Evolutionary conservation across 441 rosid genomes (phyloP), one percentile per base, ranked within the genome.

Genomic region (Pelargonium cotyledonis): DNA sequence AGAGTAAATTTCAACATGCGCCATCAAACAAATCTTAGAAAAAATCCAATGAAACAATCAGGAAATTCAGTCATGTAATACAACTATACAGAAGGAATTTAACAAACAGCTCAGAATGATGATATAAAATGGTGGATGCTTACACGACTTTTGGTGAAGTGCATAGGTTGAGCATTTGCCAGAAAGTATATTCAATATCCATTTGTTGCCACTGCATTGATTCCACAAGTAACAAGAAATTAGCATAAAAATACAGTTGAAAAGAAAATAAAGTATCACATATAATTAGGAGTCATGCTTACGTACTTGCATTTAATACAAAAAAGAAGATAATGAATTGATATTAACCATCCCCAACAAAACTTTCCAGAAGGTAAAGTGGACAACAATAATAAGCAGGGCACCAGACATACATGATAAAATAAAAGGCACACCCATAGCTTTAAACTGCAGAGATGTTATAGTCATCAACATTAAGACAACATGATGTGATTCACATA

Each of bases 91-190:
- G 63, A 3, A 58, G 63, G 63, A 21, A 58, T 57, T 8, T 19
- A 18, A 57, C 21, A 58, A 18, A 18, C 31, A 21, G 31, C 19
- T 29, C 12, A 63, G 31, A 3, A 23, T 16, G 41, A 29, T 23
- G 46, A 63, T 44, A 29, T 5, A 47, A 66, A 35, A 19, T 38
- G 31, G 31, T 4, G 44, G 44, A 79, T 57, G 78, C 99, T 86
- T 80, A 92, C 98, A 95, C 98, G 58, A 90, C 96, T 88, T 92
- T 95, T 2, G 99, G 97, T 38, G 98, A 93, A 71, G 96, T 88
- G 82, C 98, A 95, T 14, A 95, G 88, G 77, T 86, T 90, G 80
- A 92, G 91, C 98, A 95, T 95, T 85, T 89, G 97, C 99, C 98
- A 92, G 83, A 95, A 92, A 64, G 98, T 90, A 80, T 92, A 95